Base-by-base conservation (phyloP, 768 basidiomycete species). In the Leccinum boreale region DNA sequence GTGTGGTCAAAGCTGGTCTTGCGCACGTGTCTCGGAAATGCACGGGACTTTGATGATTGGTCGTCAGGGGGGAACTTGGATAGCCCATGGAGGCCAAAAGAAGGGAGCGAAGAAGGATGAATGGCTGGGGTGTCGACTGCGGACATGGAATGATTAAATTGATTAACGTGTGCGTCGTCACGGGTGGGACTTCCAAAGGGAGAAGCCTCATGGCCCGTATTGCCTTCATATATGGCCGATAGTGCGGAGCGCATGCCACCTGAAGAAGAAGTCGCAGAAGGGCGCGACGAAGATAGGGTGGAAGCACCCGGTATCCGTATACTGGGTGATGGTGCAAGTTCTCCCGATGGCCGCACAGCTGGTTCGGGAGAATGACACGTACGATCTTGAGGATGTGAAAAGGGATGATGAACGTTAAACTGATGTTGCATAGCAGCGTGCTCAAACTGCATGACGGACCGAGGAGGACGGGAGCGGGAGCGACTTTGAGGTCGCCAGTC, bases 1-100 rank as follows among this genome's bases (percentile, higher is more conserved):
- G 94, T 94, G 73, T 94, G 94, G 72, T 97, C 94, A 71, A 94
- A 96, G 73, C 92, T 94, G 48, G 94, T 92, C 79, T 97, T 97
- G 60, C 94, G 84, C 58, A 93, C 91, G 72, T 90, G 89, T 58
- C 88, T 83, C 53, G 94, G 91, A 69, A 94, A 91, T 29, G 80
- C 73, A 61, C 80, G 85, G 62, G 79, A 67, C 60, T 75, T 75
- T 52, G 71, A 65, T 58, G 75, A 65, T 24, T 67, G 63, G 63
- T 71, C 60, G 59, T 79, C 62, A 59, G 55, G 61, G 51, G 66
- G 66, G 53, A 61, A 64, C 51, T 72, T 73, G 50, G 80, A 76
- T 52, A 75, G 75, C 51, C 86, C 85, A 73, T 88, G 85, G 44
- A 87, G 69, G 58, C 89, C 88, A 58, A 81, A 76, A 24, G 89